Conservation (phyloP, 306 rosid genomes). For the Datisca glomerata region DNA sequence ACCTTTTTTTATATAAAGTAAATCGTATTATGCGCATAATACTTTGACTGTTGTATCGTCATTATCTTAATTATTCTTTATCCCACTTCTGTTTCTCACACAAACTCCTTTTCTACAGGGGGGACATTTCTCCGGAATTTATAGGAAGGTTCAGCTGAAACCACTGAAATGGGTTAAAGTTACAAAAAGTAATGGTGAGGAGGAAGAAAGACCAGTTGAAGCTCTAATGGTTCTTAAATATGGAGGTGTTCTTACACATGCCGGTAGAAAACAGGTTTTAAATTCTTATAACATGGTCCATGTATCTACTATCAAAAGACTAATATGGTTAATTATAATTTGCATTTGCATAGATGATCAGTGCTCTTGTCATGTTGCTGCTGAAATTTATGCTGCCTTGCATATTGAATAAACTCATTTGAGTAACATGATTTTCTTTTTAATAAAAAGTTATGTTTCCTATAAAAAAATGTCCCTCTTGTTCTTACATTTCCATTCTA, state of each 20-base stretch:
- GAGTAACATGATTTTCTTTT: too few relatives aligned
- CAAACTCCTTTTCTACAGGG: constrained; percentile 37
- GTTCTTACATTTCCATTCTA: constrained; percentile 6
- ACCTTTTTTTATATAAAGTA: too few relatives aligned
- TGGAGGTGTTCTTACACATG: constrained; percentile 98
- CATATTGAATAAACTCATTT: too few relatives aligned
- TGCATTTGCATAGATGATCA: too few relatives aligned
- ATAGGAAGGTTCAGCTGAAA: constrained; percentile 93
- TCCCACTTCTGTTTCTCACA: constrained; percentile 21
- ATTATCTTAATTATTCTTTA: too few relatives aligned
- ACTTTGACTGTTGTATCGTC: too few relatives aligned
- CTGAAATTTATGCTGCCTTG: neutral
- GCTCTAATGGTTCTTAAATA: constrained; percentile 98
- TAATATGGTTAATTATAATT: too few relatives aligned
- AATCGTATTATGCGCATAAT: too few relatives aligned
- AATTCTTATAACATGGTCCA: too few relatives aligned
- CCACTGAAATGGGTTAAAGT: constrained; percentile 88
- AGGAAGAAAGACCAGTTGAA: constrained; percentile 92
- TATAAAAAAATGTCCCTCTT: too few relatives aligned
- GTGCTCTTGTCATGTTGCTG: neutral
- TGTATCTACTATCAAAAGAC: too few relatives aligned
- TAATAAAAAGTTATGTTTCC: too few relatives aligned
- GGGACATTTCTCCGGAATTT: constrained; percentile 95
- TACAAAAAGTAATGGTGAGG: constrained; percentile 55
- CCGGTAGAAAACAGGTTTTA: constrained; percentile 93